Conservation (phyloP, 2,329 filamentous ascomycete species). For the Lecanicillium sp. region DNA sequence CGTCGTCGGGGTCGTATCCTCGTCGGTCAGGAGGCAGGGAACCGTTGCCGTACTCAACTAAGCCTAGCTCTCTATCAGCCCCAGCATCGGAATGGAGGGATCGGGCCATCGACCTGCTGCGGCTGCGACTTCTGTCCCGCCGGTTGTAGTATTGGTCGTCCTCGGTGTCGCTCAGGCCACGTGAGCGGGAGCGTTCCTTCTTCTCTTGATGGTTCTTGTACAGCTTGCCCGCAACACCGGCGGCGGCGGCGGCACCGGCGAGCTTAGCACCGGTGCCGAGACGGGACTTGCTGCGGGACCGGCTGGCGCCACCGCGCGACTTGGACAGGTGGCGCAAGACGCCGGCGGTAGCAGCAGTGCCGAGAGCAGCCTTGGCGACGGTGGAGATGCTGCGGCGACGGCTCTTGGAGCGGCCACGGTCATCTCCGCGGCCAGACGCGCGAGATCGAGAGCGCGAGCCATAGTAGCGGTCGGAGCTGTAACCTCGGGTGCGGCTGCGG, state of each 20-base stretch:
- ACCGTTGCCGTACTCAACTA: conserved; percentile 60
- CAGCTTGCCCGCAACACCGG: conserved; percentile 54
- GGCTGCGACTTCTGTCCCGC: conserved; percentile 28
- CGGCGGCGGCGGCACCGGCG: conserved; percentile 53
- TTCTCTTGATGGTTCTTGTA: conserved; percentile 57
- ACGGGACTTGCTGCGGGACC: conserved; percentile 40
- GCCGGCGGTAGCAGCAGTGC: conserved; percentile 52
- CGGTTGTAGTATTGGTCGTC: conserved; percentile 32
- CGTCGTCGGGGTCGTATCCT: conserved; percentile 26
- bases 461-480: conserved; percentile 37
- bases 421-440: no score
- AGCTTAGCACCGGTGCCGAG: conserved; percentile 54
- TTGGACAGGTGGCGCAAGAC: conserved; percentile 52
- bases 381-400: conserved; percentile 42
- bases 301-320: conserved; percentile 23
- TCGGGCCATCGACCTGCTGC: conserved; percentile 48
- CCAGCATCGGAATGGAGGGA: conserved; percentile 44
- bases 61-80: conserved; percentile 61
- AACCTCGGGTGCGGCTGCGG: conserved; percentile 43
- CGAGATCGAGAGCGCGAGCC: conserved; percentile 32
- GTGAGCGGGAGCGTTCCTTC: conserved; percentile 38
- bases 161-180: conserved; percentile 21
- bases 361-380: conserved; percentile 51
- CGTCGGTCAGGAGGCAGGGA: conserved; percentile 44
- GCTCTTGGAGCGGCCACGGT: conserved; percentile 36